Base-by-base conservation (phyloP, 2,329 filamentous ascomycete genomes). In the Aspergillus eucalypticola region DNA sequence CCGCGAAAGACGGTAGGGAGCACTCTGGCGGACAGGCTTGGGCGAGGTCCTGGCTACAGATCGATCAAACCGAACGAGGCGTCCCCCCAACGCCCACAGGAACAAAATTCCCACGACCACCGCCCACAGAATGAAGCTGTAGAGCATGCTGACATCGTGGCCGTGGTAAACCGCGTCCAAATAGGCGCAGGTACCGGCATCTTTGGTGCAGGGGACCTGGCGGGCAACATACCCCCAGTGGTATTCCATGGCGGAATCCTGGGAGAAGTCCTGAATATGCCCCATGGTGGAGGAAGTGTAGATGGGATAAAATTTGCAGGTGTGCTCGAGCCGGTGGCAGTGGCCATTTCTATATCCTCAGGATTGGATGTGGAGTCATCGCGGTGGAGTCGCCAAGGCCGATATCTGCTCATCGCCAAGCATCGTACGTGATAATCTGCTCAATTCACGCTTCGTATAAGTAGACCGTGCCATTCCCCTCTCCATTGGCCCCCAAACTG, bases 221-320 rank as follows among this genome's bases (percentile, higher is more conserved):
- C 84, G 80, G 55, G 78, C 76, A 2, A 77, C 74, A 67, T 87
- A 88, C 0, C 83, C 85, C 84, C 84, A 88, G 66, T 86, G 82
- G 51, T 75, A 76, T 66, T 79, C 76, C 21, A 81, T 56, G 63
- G 58, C 29, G 76, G 79, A 29, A 76, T 75, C 67, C 71, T 66
- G n/a, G 17, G 58, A 56, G 60, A 69, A 56, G 58, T 84, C 75
- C 66, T 84, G 81, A 61, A 83, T 83, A 59, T 81, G 79, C 57
- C 77, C 75, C 41, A 65, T 66, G 35, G 3, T 60, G 51, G 38
- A 23, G 15, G 15, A 6, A 50, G 11, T 7, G 29, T 10, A 15
- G 3, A n/a, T n/a, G 25, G 8, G n/a, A 11, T 25, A 25, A 13
- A 39, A 10, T 29, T 13, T 35, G 32, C 41, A n/a, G 8, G 32